Percentiles rank a stretch among this genome's conserved stretches.
Evolutionary conservation across 140 eudicot genomes (phyloP).

Genomic region (Anethum foeniculum): DNA sequence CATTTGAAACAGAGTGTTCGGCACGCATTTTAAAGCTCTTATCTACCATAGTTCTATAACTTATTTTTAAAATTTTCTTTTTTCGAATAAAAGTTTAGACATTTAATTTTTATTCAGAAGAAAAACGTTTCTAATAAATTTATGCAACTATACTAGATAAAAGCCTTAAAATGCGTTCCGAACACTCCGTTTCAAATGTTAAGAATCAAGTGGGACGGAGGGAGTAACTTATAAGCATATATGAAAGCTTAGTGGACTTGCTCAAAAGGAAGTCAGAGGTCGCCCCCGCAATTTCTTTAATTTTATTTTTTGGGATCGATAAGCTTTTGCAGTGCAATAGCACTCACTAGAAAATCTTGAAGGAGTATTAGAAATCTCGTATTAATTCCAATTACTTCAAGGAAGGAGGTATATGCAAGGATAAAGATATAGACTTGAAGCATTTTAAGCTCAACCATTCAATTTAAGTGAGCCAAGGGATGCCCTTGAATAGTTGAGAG

Average conservation of each 20-base stretch:
- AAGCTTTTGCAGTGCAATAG: neutral
- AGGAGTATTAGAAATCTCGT: neutral
- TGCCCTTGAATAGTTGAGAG: neutral
- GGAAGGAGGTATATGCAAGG: neutral
- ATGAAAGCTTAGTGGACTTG: neutral
- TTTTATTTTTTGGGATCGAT: neutral
- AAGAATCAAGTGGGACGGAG: no score
- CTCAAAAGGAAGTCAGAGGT: neutral
- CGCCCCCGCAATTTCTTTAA: neutral
- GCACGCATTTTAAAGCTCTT: no score
- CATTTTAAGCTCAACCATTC: neutral
- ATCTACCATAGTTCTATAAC: no score
- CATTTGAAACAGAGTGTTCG: no score
- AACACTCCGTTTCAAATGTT: no score
- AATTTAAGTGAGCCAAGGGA: neutral
- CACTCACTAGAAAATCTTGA: neutral
- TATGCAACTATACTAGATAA: no score
- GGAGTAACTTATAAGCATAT: neutral
- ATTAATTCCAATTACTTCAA: neutral
- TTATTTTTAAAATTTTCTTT: no score
- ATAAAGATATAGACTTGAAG: neutral
- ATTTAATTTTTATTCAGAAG: no score
- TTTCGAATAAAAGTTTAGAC: no score
- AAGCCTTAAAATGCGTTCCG: no score
- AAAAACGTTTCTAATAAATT: no score